Conservation (phyloP, 768 basidiomycete genomes). For the Kondoa subrosea region DNA sequence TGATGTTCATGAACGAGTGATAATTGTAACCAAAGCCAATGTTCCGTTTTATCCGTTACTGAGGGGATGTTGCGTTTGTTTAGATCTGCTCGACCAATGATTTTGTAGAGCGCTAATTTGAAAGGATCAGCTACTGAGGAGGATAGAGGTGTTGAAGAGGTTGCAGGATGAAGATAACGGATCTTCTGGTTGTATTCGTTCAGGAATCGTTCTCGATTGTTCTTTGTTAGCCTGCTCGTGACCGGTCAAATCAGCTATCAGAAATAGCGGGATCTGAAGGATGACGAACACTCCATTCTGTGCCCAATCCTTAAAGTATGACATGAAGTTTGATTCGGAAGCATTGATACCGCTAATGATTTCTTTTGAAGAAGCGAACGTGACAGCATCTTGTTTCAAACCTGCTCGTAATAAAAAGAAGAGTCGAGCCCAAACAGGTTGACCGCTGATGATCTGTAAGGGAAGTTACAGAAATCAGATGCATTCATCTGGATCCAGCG, state of each 20-base stretch:
- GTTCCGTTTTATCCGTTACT: constrained; percentile 82
- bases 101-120: constrained; percentile 86
- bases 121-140: constrained; percentile 62
- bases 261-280: not conserved
- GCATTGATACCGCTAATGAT: constrained; percentile 45
- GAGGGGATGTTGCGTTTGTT: constrained; percentile 56
- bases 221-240: constrained; percentile 30
- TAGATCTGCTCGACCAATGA: constrained; percentile 83
- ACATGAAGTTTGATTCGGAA: constrained; percentile 65
- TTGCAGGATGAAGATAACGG: constrained; percentile 49
- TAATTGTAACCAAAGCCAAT: constrained; percentile 97
- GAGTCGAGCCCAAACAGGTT: constrained; percentile 83
- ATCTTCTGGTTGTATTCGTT: constrained; percentile 50
- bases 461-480: too few species aligned
- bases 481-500: too few species aligned
- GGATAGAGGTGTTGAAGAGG: constrained; percentile 2
- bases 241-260: not conserved
- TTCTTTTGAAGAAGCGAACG: constrained; percentile 54
- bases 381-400: constrained; percentile 59
- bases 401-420: constrained; percentile 83
- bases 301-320: constrained; percentile 65
- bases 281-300: constrained; percentile 45
- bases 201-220: constrained; percentile 47
- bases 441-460: constrained; percentile 69
- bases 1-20: constrained; percentile 59